Evolutionary conservation across 1,284 basidiomycete genomes (phyloP).

Genomic region (Schizopora paradoxa): DNA sequence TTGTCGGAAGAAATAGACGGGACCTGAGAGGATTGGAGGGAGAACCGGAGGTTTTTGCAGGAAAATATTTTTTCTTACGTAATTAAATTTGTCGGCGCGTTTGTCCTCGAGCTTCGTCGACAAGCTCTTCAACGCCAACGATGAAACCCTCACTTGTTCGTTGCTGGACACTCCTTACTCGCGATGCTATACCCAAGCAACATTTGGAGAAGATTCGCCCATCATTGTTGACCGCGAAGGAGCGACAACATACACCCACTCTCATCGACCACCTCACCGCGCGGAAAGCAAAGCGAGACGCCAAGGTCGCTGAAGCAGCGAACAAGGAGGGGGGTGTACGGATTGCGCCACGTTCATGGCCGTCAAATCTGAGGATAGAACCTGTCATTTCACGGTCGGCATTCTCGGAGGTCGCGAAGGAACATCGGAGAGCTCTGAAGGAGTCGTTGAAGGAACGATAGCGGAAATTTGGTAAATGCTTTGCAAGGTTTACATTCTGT

Average conservation of each 20-base stretch:
- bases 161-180: slow-evolving; percentile 6
- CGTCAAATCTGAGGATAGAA: slow-evolving; percentile 15
- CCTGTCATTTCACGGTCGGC: slow-evolving; percentile 11
- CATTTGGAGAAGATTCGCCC: slow-evolving; percentile 6
- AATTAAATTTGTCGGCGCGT: neutral
- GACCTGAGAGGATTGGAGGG: slow-evolving; percentile 25
- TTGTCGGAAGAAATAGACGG: slow-evolving; percentile 37
- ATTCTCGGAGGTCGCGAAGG: slow-evolving; percentile 11
- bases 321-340: slow-evolving; percentile 2
- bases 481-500: neutral
- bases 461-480: neutral
- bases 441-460: slow-evolving; percentile 15
- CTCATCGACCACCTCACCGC: slow-evolving; percentile 14
- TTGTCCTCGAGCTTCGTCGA: neutral
- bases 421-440: slow-evolving; percentile 11
- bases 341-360: slow-evolving; percentile 6
- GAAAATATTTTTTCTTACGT: neutral
- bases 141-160: slow-evolving; percentile 12
- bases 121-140: neutral
- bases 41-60: neutral
- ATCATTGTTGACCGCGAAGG: neutral
- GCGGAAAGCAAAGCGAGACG: slow-evolving; percentile 4
- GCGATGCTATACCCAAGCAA: slow-evolving; percentile 7
- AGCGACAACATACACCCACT: slow-evolving; percentile 5
- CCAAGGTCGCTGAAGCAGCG: neutral